phyloP scores from a whole-genome alignment of 1,284 basidiomycete genomes.

The Austroboletus rostrupii region DNA sequence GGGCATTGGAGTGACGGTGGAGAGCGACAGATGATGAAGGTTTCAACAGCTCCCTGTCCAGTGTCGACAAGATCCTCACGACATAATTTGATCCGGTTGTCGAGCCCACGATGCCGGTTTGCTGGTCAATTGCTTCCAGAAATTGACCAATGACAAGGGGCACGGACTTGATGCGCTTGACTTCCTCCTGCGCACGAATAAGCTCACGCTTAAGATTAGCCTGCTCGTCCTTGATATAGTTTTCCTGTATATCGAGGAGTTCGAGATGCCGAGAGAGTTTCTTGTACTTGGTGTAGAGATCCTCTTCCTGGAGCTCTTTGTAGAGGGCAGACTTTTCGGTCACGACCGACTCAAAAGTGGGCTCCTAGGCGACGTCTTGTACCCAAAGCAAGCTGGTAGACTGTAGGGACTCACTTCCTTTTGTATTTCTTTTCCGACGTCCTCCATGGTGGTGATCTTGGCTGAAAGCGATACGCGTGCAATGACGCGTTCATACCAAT shows the following conservation, averaged over 20 bases:
- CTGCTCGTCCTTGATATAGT: slow-evolving; percentile 99
- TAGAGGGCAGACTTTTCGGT: slow-evolving; percentile 84
- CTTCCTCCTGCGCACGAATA: slow-evolving; percentile 97
- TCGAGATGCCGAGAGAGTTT: slow-evolving; percentile 90
- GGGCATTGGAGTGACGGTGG: slow-evolving; percentile 96
- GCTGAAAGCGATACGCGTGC: slow-evolving; percentile 15
- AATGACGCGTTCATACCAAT: slow-evolving; percentile 31
- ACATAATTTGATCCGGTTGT: slow-evolving; percentile 99
- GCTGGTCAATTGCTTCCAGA: slow-evolving; percentile 97
- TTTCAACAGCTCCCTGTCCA: slow-evolving; percentile 96
- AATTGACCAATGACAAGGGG: slow-evolving; percentile 99
- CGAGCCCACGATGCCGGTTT: slow-evolving; percentile 95
- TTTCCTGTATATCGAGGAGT: slow-evolving; percentile 92
- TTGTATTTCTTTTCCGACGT: slow-evolving; percentile 80
- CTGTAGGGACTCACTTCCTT: slow-evolving; percentile 59
- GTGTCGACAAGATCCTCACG: slow-evolving; percentile 93
- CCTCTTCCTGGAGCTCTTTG: slow-evolving; percentile 86
- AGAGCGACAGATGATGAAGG: slow-evolving; percentile 96
- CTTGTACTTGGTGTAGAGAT: slow-evolving; percentile 94
- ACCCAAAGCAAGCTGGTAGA: neutral
- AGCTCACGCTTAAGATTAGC: slow-evolving; percentile 97
- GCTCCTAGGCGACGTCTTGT: slow-evolving; percentile 56
- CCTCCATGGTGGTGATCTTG: slow-evolving; percentile 53
- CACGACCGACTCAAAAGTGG: slow-evolving; percentile 83
- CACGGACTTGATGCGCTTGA: slow-evolving; percentile 98